Base-by-base conservation (phyloP, 2,329 filamentous ascomycete species). In the Colletotrichum sp. region DNA sequence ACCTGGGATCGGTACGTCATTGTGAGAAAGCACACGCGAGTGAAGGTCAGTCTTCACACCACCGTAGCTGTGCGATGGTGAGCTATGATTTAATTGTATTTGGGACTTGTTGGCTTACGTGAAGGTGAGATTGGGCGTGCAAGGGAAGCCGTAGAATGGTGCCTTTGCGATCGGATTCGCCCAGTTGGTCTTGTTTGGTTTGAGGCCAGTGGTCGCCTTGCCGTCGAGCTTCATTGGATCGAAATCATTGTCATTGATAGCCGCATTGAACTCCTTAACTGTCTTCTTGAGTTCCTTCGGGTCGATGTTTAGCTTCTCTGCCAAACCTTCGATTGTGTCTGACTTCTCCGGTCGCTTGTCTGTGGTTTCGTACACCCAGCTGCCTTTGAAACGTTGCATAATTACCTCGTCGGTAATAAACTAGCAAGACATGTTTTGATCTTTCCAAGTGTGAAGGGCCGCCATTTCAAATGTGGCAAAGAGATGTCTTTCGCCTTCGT, bases 401-500 rank as follows among this genome's bases (percentile, higher is more conserved):
- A 22, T 52, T 22, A 22, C n/a, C 1, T 52, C n/a, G 6, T 52
- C 44, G n/a, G 44, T 52, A 52, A 52, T 22, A 22, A 52, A 52
- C 11, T 52, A 22, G 44, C 44, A 52, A 52, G 11, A 22, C 44
- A 52, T 52, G 2, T 52, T 3, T 4, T 22, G 44, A 3, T 22
- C 6, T 52, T 52, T 22, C 44, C 44, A 52, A 1, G 27, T 27
- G 2, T 59, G 55, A 3, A n/a, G 16, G 8, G 27, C 55, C 25
- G 55, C 55, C 25, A 27, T 59, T 28, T 87, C 84, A 75, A 86
- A 86, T 2, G 85, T 86, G 8, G 85, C 84, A 75, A 87, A 87
- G 16, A 87, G 82, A 74, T 86, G 82, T 55, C 82, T 77, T 69
- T 83, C 82, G 9, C 83, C 83, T 78, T 84, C 83, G 61, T 85